Evolutionary conservation across 1,139 yeast species (phyloP), one percentile per base, ranked within the genome.

Genomic region (Ashbya aceris): DNA sequence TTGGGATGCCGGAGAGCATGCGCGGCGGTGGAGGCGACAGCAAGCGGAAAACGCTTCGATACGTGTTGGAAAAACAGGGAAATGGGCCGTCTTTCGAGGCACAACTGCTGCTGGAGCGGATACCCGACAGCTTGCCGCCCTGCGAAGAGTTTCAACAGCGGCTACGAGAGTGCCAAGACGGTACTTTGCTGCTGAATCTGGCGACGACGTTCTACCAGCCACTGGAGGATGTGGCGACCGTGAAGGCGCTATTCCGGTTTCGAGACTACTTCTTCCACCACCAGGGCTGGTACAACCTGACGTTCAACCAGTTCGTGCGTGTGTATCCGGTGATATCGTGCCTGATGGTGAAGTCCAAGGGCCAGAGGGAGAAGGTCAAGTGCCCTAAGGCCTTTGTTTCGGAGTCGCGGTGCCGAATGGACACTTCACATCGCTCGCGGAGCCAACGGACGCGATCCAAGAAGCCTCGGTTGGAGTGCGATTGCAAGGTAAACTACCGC

Each of bases 341-440:
- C 29, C 27, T 34, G 29, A 34, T 34, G 37, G 37, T 34, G 9
- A 34, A 34, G 14, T 34, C 37, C 14, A 34, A 34, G 37, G 37
- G 37, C 27, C 37, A 34, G 37, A 3, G 37, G 11, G 37, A 34
- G 29, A 34, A 34, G 29, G 37, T 34, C 13, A 34, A 34, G 27
- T 34, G 37, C 14, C 37, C 37, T 3, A 34, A 23, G 29, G 37
- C 37, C 12, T 34, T 34, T 34, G 37, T 34, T 6, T 34, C 37
- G 6, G 37, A 34, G 14, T 34, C 37, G 20, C n/a, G 29, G 7
- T 34, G 37, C 27, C 30, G 37, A 10, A 34, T 34, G 37, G 37
- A 34, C 14, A 34, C 37, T 10, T 34, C 37, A 3, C 37, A 34
- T 23, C 20, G 37, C 11, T 11, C 37, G 10, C 27, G 37, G 4